Conservation (phyloP, 2,329 filamentous ascomycete genomes). For the Aspergillus cejpii region DNA sequence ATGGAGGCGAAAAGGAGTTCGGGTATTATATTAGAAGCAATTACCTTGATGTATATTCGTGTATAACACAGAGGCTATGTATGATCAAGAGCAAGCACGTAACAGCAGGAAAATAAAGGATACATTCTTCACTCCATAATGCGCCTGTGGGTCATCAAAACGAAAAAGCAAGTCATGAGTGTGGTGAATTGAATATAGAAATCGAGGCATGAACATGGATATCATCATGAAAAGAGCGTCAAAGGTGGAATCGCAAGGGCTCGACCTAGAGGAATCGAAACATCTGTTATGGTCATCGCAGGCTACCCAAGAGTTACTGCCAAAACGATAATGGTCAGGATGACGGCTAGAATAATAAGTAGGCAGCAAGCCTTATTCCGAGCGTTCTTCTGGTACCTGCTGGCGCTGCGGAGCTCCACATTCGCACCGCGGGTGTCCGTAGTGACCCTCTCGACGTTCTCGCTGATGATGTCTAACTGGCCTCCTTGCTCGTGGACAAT, state of each 20-base stretch:
- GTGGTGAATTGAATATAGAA: conserved; percentile 7
- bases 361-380: conserved; percentile 91
- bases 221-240: conserved; percentile 24
- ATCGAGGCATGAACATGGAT: conserved; percentile 22
- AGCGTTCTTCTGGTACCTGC: conserved; percentile 89
- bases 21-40: conserved; percentile 14
- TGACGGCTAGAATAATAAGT: conserved; percentile 78
- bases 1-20: conserved; percentile 26
- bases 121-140: conserved; percentile 23
- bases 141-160: conserved; percentile 10
- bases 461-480: conserved; percentile 75
- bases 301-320: conserved; percentile 69
- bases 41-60: conserved; percentile 28
- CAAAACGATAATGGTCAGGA: conserved; percentile 80
- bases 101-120: conserved; percentile 16
- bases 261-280: background rate
- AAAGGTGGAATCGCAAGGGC: conserved; percentile 7
- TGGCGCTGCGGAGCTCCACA: conserved; percentile 74
- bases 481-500: conserved; percentile 94
- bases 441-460: conserved; percentile 77
- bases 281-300: conserved; percentile 14
- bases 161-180: conserved; percentile 7
- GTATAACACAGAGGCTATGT: conserved; percentile 31
- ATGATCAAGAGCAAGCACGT: conserved; percentile 23
- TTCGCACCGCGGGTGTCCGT: conserved; percentile 80